Base-by-base conservation (phyloP, 2,329 filamentous ascomycete genomes). In the Verticillium isaacii region DNA sequence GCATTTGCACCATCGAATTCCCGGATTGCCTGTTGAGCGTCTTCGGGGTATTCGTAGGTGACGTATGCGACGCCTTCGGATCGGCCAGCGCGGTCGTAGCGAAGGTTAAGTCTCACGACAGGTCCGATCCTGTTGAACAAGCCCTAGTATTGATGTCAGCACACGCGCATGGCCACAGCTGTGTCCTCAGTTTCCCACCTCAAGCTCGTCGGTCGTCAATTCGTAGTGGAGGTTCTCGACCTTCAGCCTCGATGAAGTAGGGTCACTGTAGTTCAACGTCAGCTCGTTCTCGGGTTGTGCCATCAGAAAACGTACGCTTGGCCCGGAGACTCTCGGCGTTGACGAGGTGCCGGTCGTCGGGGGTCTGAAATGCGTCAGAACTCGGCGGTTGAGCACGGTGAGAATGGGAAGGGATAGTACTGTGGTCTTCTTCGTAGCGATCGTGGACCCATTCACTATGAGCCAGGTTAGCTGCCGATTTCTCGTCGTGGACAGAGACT, bases 221-320 rank as follows among this genome's bases (percentile, higher is more conserved):
- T 97, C 93, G 75, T 96, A 97, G 75, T 97, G 93, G 62, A 97
- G 80, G 73, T 97, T 97, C 64, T 96, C 92, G 64, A 97, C 89
- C 66, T 89, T 89, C 67, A 97, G 76, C 76, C 92, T 94, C 56
- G 88, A 82, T 68, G 88, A 87, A 61, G 78, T 77, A 34, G 78
- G 71, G 39, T 84, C 81, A 70, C 85, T 85, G 66, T 37, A 12
- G 14, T 41, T 23, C 19, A 15, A 12, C 15, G 56, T 66, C 45
- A 67, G 64, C 61, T 12, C 11, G 6, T 12, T 11, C 17, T 45
- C 52, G 19, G 56, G 32, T 6, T n/a, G 32, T 66, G 63, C 60
- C 50, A 25, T 34, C 14, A 14, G 29, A 11, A n/a, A 60, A 59
- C 69, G 60, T 72, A 77, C 76, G 65, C 69, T 62, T 68, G 68